Percentiles rank a stretch among this genome's conserved stretches.
phyloP scores from a whole-genome alignment of 179 eudicot genomes.

The Spergularia azorica region DNA sequence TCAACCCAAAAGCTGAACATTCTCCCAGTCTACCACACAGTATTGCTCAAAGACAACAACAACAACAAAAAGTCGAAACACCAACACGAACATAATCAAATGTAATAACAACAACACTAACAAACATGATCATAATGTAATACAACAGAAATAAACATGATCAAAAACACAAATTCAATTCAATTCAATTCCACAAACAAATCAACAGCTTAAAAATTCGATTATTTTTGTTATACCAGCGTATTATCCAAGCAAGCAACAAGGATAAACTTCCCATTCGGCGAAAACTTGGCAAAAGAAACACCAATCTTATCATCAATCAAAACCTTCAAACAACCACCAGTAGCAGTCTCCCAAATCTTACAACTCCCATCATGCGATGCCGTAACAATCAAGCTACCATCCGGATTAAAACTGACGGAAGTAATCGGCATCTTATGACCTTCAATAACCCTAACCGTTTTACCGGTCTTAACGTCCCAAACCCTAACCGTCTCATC shows the following conservation, averaged over 20 bases:
- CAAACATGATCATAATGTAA: no score
- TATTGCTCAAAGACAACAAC: no score
- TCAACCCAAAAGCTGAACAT: no score
- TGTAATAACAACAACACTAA: no score
- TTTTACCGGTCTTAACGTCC: constrained; percentile 82
- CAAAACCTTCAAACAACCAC: constrained; percentile 60
- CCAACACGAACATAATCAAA: no score
- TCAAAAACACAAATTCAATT: no score
- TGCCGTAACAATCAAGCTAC: constrained; percentile 70
- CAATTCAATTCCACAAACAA: background rate
- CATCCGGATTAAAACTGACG: constrained; percentile 76
- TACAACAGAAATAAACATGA: no score
- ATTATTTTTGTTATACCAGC: constrained; percentile 50
- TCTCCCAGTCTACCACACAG: no score
- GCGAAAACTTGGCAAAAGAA: constrained; percentile 86
- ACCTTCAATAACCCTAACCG: constrained; percentile 40
- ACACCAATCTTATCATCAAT: constrained; percentile 74
- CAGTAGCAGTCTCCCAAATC: constrained; percentile 77
- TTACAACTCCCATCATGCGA: constrained; percentile 87
- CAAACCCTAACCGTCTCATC: constrained; percentile 88
- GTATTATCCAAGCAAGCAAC: constrained; percentile 76
- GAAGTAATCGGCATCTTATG: constrained; percentile 81
- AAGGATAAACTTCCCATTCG: constrained; percentile 93
- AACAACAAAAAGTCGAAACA: no score
- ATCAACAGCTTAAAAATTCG: background rate